Evolutionary conservation across 805 yeast species (phyloP), one percentile per base, ranked within the genome.

Genomic region (Teunomyces lycoperdinae): DNA sequence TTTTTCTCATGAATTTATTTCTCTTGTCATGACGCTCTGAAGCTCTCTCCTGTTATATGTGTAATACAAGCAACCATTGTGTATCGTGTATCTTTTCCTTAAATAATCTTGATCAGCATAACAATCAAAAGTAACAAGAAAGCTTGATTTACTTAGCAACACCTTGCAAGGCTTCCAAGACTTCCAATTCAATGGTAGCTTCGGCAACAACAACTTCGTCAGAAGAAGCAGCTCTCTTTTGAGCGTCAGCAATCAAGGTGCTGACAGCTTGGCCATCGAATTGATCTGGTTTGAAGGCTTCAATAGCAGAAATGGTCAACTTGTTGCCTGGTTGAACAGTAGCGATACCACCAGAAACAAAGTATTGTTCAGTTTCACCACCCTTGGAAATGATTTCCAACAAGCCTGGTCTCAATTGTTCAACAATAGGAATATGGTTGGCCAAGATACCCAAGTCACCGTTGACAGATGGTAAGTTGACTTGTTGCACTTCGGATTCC

Each of bases 361-460:
- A 94, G 79, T 72, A 92, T 73, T 87, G 89, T 67, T 81, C 76
- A 56, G 86, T 71, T 61, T 87, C 87, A 51, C 80, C 78, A 48
- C 86, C 71, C 64, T 83, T 79, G 71, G 89, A 92, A 58, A 89
- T 85, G 66, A 94, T 83, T 73, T 91, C 97, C 62, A 94, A 86
- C 53, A 94, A 80, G 72, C 99, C 99, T 61, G 99, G 96, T 66
- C 84, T 81, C 69, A 94, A 84, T 80, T 94, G 96, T 77, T 94
- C 98, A 56, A 92, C 89, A 62, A 87, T 83, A 63, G 99, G 98
- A 64, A 94, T 96, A 83, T 94, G 99, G 78, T 89, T 86, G 61
- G 98, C 97, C 67, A 94, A 78, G 57, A 94, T 82, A 88, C 99
- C 99, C 73, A 92, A 82, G 67, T 88, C 95, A 70, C 99, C 99